Percentiles rank a stretch among this genome's conserved stretches.
Evolutionary conservation across 2,329 filamentous ascomycete genomes (phyloP).

Genomic region (Helotiales sp.): DNA sequence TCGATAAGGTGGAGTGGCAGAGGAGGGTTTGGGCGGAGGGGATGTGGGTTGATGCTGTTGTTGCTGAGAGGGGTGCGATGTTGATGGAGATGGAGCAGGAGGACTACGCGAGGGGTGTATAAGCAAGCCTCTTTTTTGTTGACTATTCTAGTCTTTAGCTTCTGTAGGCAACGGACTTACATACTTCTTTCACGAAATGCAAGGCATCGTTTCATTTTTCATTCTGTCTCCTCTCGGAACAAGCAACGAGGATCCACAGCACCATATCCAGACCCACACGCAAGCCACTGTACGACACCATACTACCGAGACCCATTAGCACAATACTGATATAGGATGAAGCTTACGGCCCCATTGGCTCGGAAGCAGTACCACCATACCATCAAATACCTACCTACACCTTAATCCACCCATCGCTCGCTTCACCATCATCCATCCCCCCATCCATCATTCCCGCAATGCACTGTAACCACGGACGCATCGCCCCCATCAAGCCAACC

Average conservation of each 20-base stretch:
- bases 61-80: constrained; percentile 51
- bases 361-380: background rate
- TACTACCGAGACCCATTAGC: background rate
- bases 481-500: background rate
- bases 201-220: background rate
- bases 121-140: background rate
- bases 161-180: no score
- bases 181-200: background rate
- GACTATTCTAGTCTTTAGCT: background rate
- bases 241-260: background rate
- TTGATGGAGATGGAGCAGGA: constrained; percentile 46
- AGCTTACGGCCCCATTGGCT: background rate
- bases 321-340: background rate
- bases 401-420: background rate
- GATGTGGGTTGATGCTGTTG: constrained; percentile 53
- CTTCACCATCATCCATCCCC: background rate
- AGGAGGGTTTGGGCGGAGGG: constrained; percentile 50
- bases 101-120: constrained; percentile 21
- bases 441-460: background rate
- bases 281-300: background rate
- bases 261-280: background rate
- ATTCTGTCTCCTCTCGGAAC: background rate
- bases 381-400: background rate
- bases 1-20: constrained; percentile 41
- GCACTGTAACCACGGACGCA: background rate